Base-by-base conservation (phyloP, 305 asterid species). In the Ilex paraguariensis region DNA sequence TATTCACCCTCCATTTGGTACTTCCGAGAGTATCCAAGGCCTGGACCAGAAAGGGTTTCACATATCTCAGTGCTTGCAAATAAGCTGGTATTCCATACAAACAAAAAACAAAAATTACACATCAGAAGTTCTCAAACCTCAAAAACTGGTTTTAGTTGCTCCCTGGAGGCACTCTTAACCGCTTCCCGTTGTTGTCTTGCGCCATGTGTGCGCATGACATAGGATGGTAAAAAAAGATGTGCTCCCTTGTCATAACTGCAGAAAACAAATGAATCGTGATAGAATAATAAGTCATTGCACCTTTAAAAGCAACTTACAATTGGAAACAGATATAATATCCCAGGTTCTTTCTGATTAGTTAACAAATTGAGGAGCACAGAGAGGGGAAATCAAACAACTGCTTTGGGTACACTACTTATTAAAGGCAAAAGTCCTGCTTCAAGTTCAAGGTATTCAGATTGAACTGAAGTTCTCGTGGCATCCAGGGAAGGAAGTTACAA, bases 161-260 rank as follows among this genome's bases (percentile, higher is more conserved):
- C 71, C 67, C 55, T 55, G 33, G 95, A 83, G 73, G 88, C 62
- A 76, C 82, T 86, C 74, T 76, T 87, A 60, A 93, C 74, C 67
- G 90, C 71, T 66, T 93, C 97, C 51, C 99, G 92, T 74, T 87
- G 99, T 62, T 90, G 96, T 36, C 81, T 82, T 64, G 95, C 84
- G 63, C 99, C 99, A 78, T 87, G 99, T 10, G 95, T 93, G 60
- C 97, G 99, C 99, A 93, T 93, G 59, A 87, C 85, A 76, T 79
- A 84, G 6, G 99, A 93, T 70, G 97, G 91, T 77, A 93, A 77
- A 81, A 66, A 86, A 36, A 93, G 67, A 69, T 93, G 83, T 57
- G 84, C 99, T 72, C 99, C 99, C 73, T 81, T 83, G 77, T 93
- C 96, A 78, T 87, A 87, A 71, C 98, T 91, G 67, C 67, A 63